Evolutionary conservation across 768 basidiomycete genomes (phyloP).

Genomic region (Rhodotorula diobovata): DNA sequence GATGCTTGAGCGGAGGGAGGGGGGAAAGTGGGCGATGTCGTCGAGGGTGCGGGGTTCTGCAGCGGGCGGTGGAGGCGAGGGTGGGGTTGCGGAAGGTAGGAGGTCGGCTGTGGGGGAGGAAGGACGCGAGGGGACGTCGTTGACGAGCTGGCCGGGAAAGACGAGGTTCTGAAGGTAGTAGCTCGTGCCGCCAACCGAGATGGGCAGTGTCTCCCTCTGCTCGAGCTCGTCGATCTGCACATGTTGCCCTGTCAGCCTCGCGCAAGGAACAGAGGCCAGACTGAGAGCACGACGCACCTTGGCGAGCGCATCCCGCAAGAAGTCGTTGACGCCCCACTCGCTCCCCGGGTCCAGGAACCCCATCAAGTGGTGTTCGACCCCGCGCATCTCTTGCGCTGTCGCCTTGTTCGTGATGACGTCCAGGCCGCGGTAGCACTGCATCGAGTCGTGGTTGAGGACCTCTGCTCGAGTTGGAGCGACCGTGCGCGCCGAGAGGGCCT

Average conservation of each 20-base stretch:
- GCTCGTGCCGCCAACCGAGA: constrained; percentile 89
- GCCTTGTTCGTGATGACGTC: constrained; percentile 94
- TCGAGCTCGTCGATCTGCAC: constrained; percentile 72
- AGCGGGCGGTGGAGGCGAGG: background rate
- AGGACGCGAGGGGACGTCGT: constrained; percentile 1
- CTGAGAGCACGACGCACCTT: constrained; percentile 56
- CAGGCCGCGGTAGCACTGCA: constrained; percentile 91
- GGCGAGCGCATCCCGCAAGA: constrained; percentile 74
- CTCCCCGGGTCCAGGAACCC: constrained; percentile 79
- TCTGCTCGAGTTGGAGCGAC: constrained; percentile 45
- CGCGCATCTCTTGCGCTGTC: constrained; percentile 65
- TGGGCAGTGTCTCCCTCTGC: constrained; percentile 62
- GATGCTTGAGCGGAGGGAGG: constrained; percentile 23
- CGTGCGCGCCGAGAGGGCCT: constrained; percentile 44
- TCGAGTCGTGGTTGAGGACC: constrained; percentile 92
- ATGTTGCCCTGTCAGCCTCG: background rate
- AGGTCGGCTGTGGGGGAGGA: background rate
- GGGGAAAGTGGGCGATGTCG: constrained; percentile 25
- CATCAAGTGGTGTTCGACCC: constrained; percentile 84
- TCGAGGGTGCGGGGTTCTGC: background rate
- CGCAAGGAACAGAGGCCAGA: fast-evolving
- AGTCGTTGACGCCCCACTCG: constrained; percentile 79
- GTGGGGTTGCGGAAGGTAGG: too few relatives aligned
- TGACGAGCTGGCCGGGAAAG: constrained; percentile 69
- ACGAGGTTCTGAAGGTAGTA: constrained; percentile 97